These are phyloP conservation scores for Annulohypoxylon truncatum DNA, from an alignment of 2,329 filamentous ascomycete genomes.

Conservation along the genomic window DNA sequence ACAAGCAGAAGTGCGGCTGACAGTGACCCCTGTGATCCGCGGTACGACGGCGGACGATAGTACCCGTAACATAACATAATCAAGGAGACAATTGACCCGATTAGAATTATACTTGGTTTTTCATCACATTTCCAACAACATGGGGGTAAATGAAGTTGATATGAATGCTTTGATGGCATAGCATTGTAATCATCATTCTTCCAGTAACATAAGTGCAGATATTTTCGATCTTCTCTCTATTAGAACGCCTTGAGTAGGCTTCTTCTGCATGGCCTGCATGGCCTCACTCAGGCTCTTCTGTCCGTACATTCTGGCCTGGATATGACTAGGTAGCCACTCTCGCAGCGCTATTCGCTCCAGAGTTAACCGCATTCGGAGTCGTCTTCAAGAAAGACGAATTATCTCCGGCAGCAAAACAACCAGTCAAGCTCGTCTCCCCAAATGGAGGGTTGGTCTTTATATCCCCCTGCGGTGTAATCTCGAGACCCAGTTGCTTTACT, in stretches of 20 bases:
- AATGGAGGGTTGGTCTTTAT: slow-evolving; percentile 57
- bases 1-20: too few relatives aligned
- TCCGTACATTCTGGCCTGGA: not conserved
- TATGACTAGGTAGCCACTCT: slow-evolving; percentile 4
- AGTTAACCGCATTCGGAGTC: not conserved
- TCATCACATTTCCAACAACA: not conserved
- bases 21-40: too few relatives aligned
- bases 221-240: not conserved
- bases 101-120: not conserved
- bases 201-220: not conserved
- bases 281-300: slow-evolving; percentile 5
- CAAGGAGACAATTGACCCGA: too few relatives aligned
- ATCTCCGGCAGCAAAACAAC: slow-evolving; percentile 25
- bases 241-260: not conserved
- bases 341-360: slow-evolving; percentile 5
- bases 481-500: slow-evolving; percentile 57
- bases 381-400: slow-evolving; percentile 12
- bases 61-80: too few relatives aligned
- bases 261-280: slow-evolving; percentile 9
- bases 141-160: not conserved
- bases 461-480: slow-evolving; percentile 54
- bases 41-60: too few relatives aligned
- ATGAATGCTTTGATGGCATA: too few relatives aligned
- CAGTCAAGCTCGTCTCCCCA: slow-evolving; percentile 55
- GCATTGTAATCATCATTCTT: too few relatives aligned